These are phyloP conservation scores for Graphiopsis chlorocephala DNA, from an alignment of 2,329 filamentous ascomycete genomes.

Conservation along the genomic window DNA sequence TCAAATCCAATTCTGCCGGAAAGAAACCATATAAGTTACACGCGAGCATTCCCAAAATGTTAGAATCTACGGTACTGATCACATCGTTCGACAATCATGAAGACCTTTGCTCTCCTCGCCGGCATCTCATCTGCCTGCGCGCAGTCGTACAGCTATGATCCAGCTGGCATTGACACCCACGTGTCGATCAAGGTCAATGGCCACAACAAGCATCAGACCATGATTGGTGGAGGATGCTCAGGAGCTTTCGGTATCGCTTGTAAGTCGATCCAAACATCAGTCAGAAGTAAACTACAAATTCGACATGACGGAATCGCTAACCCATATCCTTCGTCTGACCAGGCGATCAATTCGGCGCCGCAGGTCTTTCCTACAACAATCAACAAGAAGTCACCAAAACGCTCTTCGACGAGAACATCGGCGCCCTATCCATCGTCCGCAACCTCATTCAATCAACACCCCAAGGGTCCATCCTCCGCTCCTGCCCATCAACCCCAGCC, in stretches of 20 bases:
- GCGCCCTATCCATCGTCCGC: constrained; percentile 24
- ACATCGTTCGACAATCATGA: not conserved
- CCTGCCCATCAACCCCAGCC: constrained; percentile 21
- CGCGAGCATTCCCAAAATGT: not conserved
- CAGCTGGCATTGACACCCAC: not conserved
- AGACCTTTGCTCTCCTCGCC: not conserved
- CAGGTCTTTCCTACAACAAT: constrained; percentile 1
- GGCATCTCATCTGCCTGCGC: not conserved
- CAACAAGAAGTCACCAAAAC: constrained; percentile 21
- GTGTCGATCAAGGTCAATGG: constrained; percentile 21
- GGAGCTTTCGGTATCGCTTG: constrained; percentile 27
- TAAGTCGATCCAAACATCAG: constrained; percentile 5
- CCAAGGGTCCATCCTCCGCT: constrained; percentile 20
- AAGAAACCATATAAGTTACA: not conserved
- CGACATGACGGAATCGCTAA: not conserved
- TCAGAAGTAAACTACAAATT: constrained; percentile 5
- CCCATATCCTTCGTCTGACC: not conserved
- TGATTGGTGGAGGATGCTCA: constrained; percentile 27
- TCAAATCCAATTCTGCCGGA: not conserved
- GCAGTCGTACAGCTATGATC: constrained; percentile 2
- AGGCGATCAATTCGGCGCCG: not conserved
- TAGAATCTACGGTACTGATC: not conserved
- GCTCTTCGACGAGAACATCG: constrained; percentile 25
- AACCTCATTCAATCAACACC: constrained; percentile 24
- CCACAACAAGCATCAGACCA: constrained; percentile 21